Conservation (phyloP, 495 filamentous ascomycete genomes). For the Amphirosellinia nigrospora region DNA sequence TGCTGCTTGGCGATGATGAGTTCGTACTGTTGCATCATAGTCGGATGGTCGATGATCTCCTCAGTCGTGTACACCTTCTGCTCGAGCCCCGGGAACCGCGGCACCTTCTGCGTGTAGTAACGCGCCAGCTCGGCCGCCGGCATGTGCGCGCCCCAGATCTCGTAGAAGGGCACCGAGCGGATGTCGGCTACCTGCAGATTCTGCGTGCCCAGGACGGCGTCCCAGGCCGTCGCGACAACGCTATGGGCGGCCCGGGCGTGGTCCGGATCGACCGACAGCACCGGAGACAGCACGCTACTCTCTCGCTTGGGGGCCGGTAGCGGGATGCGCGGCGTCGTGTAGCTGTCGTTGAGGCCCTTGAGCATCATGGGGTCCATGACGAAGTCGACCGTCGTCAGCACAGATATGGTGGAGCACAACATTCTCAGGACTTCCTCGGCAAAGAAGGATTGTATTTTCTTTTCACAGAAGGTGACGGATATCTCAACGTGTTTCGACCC, state of each 20-base stretch:
- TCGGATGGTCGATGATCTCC: constrained; percentile 54
- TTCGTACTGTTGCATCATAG: constrained; percentile 56
- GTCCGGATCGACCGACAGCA: constrained; percentile 32
- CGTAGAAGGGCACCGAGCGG: constrained; percentile 54
- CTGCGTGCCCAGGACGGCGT: constrained; percentile 47
- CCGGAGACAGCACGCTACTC: constrained; percentile 20
- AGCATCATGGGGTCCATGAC: constrained; percentile 50
- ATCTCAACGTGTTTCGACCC: constrained; percentile 42
- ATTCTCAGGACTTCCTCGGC: constrained; percentile 50
- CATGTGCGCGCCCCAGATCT: constrained; percentile 55
- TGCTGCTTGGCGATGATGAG: constrained; percentile 51
- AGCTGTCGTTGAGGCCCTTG: constrained; percentile 42
- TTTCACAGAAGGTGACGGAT: constrained; percentile 50
- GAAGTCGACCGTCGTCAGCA: constrained; percentile 47
- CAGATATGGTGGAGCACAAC: constrained; percentile 47
- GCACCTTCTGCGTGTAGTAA: constrained; percentile 49
- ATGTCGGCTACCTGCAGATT: constrained; percentile 50
- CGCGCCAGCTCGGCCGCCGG: constrained; percentile 52
- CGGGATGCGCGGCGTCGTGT: constrained; percentile 45
- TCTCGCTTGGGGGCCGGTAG: constrained; percentile 37
- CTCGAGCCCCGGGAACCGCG: constrained; percentile 30
- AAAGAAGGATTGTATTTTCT: constrained; percentile 44
- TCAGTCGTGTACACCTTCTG: constrained; percentile 45
- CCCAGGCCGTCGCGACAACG: constrained; percentile 48
- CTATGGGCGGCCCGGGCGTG: constrained; percentile 43